These are phyloP conservation scores for Gymnopilus junonius DNA, from an alignment of 768 basidiomycete genomes.

Conservation along the genomic window DNA sequence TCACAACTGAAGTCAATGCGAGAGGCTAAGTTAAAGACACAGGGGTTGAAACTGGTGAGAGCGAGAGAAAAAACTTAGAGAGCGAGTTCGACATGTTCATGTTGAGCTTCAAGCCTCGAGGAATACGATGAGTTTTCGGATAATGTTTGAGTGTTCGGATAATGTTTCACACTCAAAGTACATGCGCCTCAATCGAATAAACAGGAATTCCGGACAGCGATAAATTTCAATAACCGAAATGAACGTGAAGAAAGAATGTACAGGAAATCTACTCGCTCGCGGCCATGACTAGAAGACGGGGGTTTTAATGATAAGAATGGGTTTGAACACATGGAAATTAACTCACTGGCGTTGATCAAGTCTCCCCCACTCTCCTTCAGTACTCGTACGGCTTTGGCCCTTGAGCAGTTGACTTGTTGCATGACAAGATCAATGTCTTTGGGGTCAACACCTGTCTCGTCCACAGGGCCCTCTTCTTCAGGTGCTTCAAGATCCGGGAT, in stretches of 20 bases:
- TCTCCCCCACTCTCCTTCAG: constrained; percentile 93
- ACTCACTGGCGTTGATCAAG: constrained; percentile 95
- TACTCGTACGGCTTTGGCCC: constrained; percentile 89
- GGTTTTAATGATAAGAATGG: background rate
- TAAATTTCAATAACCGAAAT: constrained; percentile 28
- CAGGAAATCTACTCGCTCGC: constrained; percentile 74
- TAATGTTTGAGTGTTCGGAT: background rate
- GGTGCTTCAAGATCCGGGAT: constrained; percentile 83
- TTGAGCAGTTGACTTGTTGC: constrained; percentile 83
- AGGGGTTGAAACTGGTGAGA: background rate
- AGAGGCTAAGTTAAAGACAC: background rate
- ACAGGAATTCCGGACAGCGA: constrained; percentile 17
- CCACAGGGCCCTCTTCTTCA: constrained; percentile 81
- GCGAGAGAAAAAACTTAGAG: background rate
- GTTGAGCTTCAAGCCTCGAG: background rate
- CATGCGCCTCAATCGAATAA: background rate
- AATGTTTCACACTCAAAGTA: background rate
- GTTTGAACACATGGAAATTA: background rate
- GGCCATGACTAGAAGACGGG: constrained; percentile 73
- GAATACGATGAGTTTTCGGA: background rate
- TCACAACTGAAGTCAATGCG: too few relatives aligned
- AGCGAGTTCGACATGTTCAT: background rate
- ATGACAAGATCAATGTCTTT: constrained; percentile 97
- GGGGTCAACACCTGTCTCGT: constrained; percentile 88
- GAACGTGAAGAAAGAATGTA: constrained; percentile 36